Base-by-base conservation (phyloP, 2,329 filamentous ascomycete genomes). In the Sclerotiophoma versabilis region DNA sequence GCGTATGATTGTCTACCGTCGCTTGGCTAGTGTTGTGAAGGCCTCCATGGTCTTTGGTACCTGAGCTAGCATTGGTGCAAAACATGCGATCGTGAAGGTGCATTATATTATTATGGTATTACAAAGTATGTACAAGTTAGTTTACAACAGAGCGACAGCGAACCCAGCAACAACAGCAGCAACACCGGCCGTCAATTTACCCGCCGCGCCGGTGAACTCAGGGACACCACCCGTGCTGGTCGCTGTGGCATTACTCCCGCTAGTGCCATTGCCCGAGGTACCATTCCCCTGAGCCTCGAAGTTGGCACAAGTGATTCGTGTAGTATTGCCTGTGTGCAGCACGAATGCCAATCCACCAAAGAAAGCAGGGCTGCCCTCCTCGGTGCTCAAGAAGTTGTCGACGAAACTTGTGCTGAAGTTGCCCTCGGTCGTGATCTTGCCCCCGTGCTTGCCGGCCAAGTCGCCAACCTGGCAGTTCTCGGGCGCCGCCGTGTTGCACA, bases 251-350 rank as follows among this genome's bases (percentile, higher is more conserved):
- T 55, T 58, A 4, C 39, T 19, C 6, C 42, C 44, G 15, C 19
- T 29, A 7, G 59, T 63, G 3, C 44, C 53, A 29, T 60, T 64
- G 0, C 50, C 57, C 27, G 34, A 36, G 2, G 47, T 49, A 15
- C 46, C 49, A 26, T 53, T 48, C 2, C 83, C 3, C 84, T 88
- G 2, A 92, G 62, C 44, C 45, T 67, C 69, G 60, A 85, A 84
- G 64, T 84, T 84, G 43, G 80, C 83, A 72, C 83, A 86, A 23
- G 80, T 80, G 58, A 85, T 71, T 50, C 80, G 76, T 11, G 78
- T 80, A 26, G 75, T 77, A 65, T 84, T 81, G 14, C 75, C 68
- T 32, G 68, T 76, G 62, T 85, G 82, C 34, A 85, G 63, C 30
- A 85, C 82, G 55, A 85, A 70, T 30, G 77, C 80, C 49, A 78